Percentiles rank a stretch among this genome's conserved stretches.
Conservation (phyloP, 2,329 filamentous ascomycete species). For the Xylariales sp. region DNA sequence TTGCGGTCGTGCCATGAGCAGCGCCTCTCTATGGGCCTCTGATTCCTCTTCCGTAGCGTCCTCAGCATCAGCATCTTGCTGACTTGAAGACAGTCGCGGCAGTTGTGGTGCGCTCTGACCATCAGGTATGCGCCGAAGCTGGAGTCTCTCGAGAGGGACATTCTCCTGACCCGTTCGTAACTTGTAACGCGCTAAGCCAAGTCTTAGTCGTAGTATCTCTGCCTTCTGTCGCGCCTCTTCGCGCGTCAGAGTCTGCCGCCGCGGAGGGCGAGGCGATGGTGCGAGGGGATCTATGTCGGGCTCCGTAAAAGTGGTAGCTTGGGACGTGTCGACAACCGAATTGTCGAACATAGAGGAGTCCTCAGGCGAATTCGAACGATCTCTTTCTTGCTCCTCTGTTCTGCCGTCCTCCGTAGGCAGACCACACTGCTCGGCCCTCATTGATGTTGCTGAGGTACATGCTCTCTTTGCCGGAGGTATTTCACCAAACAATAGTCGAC, state of each 20-base stretch:
- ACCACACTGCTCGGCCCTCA: neutral
- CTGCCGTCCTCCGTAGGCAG: neutral
- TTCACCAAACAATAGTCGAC: neutral
- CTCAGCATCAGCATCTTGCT: neutral
- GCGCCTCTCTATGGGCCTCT: too few relatives aligned
- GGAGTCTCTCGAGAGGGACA: conserved; percentile 58
- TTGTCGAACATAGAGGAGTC: conserved; percentile 45
- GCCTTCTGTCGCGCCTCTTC: conserved; percentile 57
- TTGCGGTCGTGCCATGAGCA: conserved; percentile 7
- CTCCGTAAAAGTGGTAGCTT: conserved; percentile 46
- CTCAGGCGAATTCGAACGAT: conserved; percentile 15
- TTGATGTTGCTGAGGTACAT: neutral
- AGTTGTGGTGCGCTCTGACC: neutral
- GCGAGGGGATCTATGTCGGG: conserved; percentile 30
- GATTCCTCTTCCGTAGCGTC: too few relatives aligned
- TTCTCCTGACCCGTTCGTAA: conserved; percentile 66
- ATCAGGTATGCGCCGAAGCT: conserved; percentile 32
- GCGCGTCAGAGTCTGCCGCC: conserved; percentile 35
- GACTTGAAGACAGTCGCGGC: too few relatives aligned
- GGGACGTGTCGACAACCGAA: conserved; percentile 42
- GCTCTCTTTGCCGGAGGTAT: neutral
- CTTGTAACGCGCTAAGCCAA: conserved; percentile 70
- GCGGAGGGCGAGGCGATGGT: conserved; percentile 15
- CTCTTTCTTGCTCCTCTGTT: neutral
- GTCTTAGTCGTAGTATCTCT: conserved; percentile 61